Evolutionary conservation across 305 asterid genomes (phyloP).

Genomic region (Fraxinus dipetala): DNA sequence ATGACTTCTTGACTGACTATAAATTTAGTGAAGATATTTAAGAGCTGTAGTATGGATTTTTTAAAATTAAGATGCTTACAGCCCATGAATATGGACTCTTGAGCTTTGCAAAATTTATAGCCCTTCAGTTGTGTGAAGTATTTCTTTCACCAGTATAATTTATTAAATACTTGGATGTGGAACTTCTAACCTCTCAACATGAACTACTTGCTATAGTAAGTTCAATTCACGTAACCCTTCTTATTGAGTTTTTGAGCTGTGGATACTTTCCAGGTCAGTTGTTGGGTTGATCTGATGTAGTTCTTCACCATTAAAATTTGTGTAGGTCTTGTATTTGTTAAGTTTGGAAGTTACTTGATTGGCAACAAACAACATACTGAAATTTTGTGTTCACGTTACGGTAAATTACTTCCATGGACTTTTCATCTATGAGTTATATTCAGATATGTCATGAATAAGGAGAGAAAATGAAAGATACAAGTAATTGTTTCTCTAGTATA

Average conservation of each 20-base stretch:
- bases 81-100: background rate
- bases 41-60: background rate
- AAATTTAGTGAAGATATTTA: background rate
- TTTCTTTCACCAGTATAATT: background rate
- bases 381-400: background rate
- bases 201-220: background rate
- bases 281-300: background rate
- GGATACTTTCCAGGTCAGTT: background rate
- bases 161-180: background rate
- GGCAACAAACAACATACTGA: background rate
- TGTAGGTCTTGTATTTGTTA: background rate
- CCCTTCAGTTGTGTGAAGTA: background rate
- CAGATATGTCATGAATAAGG: background rate
- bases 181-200: background rate
- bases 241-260: background rate
- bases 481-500: background rate
- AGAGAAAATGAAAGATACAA: background rate
- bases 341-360: background rate
- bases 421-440: background rate
- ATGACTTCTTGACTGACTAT: background rate
- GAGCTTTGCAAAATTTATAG: background rate
- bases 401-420: background rate
- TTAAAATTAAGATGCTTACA: background rate
- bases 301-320: background rate
- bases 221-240: background rate